Base-by-base conservation (phyloP, 1,284 basidiomycete species). In the Naganishia liquefaciens region DNA sequence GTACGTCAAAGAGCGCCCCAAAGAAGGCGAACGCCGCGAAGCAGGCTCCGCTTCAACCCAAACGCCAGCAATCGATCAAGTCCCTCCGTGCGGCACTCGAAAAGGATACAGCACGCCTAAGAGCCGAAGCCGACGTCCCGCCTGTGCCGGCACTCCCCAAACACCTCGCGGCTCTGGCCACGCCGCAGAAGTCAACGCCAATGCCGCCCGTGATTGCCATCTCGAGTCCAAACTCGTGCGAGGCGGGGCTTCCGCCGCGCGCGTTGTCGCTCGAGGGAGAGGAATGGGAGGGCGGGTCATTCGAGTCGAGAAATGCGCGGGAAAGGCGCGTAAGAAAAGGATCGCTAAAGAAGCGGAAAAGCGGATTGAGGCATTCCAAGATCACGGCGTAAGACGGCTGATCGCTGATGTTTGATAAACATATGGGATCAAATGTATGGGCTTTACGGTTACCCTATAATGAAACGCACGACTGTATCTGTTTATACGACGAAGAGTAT, bases 211-310 rank as follows among this genome's bases (percentile, higher is more conserved):
- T 73, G 6, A 68, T 79, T 51, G 74, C 72, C 1, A 73, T 79
- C 27, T 73, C 73, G 47, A 74, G 71, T 44, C 78, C 78, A 9
- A 74, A 74, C 7, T 75, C 78, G 1, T 74, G 70, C 68, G 74
- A 74, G 51, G 74, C 73, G 6, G 76, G 76, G 11, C 65, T 73
- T 3, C 74, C 75, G 2, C 72, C 77, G 0, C 65, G 74, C 25
- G 72, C 73, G 40, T 66, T 78, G 49, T 70, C 76, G 0, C 67
- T 79, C 30, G 76, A 78, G 27, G 78, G 76, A 10, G 75, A 76
- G 50, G 78, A 79, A 63, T 78, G 74, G 74, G 76, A 77, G 23
- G 62, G 62, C 23, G 63, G 57, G 1, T 64, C 62, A 17, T 67
- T 58, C 43, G 62, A 67, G 47, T 55, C 58, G 42, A 27, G 64